Percentiles rank a stretch among this genome's conserved stretches.
phyloP scores from a whole-genome alignment of 31 red algal genomes.

The Pterothamnion heteromorphum region DNA sequence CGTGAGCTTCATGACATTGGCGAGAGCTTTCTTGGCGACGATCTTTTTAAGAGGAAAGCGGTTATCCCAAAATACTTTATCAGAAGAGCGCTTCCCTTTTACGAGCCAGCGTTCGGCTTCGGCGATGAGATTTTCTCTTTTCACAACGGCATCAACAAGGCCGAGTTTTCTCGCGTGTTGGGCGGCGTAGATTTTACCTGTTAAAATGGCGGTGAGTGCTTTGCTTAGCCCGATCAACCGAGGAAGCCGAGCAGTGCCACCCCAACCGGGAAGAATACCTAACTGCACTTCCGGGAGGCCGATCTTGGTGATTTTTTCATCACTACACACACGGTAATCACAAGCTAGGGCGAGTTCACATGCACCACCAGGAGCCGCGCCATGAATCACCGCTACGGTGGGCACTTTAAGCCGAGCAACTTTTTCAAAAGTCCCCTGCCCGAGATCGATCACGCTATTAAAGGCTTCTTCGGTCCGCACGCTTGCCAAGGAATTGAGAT shows the following conservation, averaged over 20 bases:
- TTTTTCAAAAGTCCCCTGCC: background rate
- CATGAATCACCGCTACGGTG: slow-evolving; percentile 74
- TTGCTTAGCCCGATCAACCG: slow-evolving; percentile 76
- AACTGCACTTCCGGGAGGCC: slow-evolving; percentile 87
- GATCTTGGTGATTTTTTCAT: slow-evolving; percentile 49
- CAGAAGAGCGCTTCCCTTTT: slow-evolving; percentile 37
- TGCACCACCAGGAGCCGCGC: slow-evolving; percentile 78
- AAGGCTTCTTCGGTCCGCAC: background rate
- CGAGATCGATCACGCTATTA: background rate
- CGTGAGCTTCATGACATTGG: slow-evolving; percentile 49
- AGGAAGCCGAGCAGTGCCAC: slow-evolving; percentile 92
- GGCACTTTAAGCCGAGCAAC: background rate
- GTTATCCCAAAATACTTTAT: background rate
- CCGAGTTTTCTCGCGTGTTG: slow-evolving; percentile 45
- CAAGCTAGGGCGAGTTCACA: slow-evolving; percentile 83
- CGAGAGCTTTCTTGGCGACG: slow-evolving; percentile 40
- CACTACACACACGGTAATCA: slow-evolving; percentile 61
- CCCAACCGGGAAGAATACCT: slow-evolving; percentile 90
- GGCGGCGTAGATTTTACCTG: slow-evolving; percentile 54
- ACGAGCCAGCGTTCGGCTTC: background rate
- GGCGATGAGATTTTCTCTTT: slow-evolving; percentile 45
- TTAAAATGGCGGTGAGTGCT: slow-evolving; percentile 72
- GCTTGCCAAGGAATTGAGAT: background rate
- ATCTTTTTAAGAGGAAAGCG: background rate
- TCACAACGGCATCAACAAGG: slow-evolving; percentile 68